Percentiles rank a stretch among this genome's conserved stretches.
phyloP scores from a whole-genome alignment of 495 filamentous ascomycete genomes.

The Lindgomyces ingoldianus region DNA sequence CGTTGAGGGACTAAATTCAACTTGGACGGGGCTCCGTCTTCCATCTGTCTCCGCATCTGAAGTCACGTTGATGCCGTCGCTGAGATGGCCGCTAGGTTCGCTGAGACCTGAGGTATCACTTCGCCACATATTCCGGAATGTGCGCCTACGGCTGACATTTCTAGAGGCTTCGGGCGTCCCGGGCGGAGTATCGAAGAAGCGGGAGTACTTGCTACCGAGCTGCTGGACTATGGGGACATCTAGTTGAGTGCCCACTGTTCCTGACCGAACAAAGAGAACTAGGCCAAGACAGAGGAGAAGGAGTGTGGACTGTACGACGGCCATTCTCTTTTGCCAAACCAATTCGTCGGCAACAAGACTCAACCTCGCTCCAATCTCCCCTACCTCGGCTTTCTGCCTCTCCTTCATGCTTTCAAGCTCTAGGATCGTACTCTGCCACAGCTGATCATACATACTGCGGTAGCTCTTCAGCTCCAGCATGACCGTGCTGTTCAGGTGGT shows the following conservation, averaged over 20 bases:
- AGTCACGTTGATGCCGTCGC: constrained; percentile 38
- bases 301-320: constrained; percentile 82
- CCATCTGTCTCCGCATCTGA: constrained; percentile 50
- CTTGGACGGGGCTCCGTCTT: constrained; percentile 44
- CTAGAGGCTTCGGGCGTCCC: constrained; percentile 52
- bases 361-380: constrained; percentile 77
- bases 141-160: constrained; percentile 7
- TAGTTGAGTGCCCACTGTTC: constrained; percentile 49
- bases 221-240: constrained; percentile 61
- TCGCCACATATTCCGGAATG: constrained; percentile 35
- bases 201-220: constrained; percentile 40
- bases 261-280: constrained; percentile 70
- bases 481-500: constrained; percentile 82
- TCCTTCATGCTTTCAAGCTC: constrained; percentile 86
- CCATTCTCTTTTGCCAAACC: constrained; percentile 93
- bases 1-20: constrained; percentile 54
- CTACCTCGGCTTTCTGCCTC: constrained; percentile 75
- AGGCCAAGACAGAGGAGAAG: constrained; percentile 85
- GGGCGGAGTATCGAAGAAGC: constrained; percentile 49
- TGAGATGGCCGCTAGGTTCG: constrained; percentile 40
- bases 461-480: constrained; percentile 80
- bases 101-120: constrained; percentile 32
- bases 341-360: constrained; percentile 89
- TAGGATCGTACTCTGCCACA: constrained; percentile 92
- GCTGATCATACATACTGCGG: constrained; percentile 85